Conservation (phyloP, 1,284 basidiomycete species). For the Puccinia triticina region DNA sequence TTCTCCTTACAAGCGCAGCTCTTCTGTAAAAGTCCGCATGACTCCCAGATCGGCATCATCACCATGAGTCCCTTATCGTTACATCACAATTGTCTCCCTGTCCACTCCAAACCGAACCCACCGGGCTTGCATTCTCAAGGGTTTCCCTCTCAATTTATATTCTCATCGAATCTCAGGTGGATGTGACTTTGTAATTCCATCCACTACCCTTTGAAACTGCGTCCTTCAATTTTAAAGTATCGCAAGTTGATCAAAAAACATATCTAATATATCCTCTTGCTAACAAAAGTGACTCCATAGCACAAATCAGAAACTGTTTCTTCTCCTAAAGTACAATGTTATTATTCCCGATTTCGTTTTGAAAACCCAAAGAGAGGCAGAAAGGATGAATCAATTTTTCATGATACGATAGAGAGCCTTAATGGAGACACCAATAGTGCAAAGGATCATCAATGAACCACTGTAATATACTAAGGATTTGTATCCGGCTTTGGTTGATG, state of each 20-base stretch:
- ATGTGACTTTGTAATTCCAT: too few relatives aligned
- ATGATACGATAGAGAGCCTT: slow-evolving; percentile 11
- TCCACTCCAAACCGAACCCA: too few relatives aligned
- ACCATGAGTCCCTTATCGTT: too few relatives aligned
- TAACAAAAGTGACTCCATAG: not conserved
- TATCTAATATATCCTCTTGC: not conserved
- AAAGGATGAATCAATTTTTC: not conserved
- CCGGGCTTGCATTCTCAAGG: too few relatives aligned
- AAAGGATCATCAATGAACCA: slow-evolving; percentile 41
- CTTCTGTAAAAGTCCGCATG: too few relatives aligned
- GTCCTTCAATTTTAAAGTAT: too few relatives aligned
- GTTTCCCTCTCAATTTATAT: too few relatives aligned
- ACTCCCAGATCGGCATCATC: too few relatives aligned
- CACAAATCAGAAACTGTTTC: not conserved
- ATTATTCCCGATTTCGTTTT: not conserved
- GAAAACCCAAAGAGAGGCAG: not conserved
- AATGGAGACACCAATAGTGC: slow-evolving; percentile 21
- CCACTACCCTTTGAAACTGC: too few relatives aligned
- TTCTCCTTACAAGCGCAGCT: too few relatives aligned
- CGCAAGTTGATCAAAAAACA: not conserved
- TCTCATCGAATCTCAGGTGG: too few relatives aligned
- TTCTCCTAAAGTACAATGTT: not conserved
- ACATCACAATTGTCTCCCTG: too few relatives aligned
- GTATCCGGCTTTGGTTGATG: slow-evolving; percentile 22
- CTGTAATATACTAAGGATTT: slow-evolving; percentile 42